Conservation (phyloP, 2,329 filamentous ascomycete species). For the Clarireedia monteithiana region DNA sequence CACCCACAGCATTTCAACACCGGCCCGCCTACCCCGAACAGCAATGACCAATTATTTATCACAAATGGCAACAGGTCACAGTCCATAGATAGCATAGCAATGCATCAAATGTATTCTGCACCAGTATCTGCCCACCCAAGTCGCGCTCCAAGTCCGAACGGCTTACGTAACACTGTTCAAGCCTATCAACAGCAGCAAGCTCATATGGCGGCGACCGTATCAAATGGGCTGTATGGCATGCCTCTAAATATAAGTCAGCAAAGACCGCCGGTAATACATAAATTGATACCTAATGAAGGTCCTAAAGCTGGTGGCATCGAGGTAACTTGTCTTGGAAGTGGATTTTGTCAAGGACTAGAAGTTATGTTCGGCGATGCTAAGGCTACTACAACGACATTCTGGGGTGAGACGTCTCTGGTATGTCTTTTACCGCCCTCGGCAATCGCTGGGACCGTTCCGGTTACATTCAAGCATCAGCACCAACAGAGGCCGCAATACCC, state of each 20-base stretch:
- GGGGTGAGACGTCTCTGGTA: conserved; percentile 55
- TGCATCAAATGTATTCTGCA: conserved; percentile 62
- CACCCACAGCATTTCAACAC: conserved; percentile 41
- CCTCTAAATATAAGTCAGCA: conserved; percentile 42
- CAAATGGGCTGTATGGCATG: conserved; percentile 42
- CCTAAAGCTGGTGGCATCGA: conserved; percentile 79
- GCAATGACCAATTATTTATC: conserved; percentile 52
- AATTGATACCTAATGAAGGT: conserved; percentile 75
- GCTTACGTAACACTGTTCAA: conserved; percentile 39
- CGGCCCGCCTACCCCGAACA: conserved; percentile 59
- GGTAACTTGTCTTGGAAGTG: conserved; percentile 74
- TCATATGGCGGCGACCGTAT: conserved; percentile 41
- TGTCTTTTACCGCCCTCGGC: conserved; percentile 53
- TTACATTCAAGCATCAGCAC: conserved; percentile 48
- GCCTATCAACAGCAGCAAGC: conserved; percentile 34
- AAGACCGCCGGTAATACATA: conserved; percentile 63
- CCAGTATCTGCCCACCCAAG: conserved; percentile 67
- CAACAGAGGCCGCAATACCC: conserved; percentile 36
- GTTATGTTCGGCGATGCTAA: conserved; percentile 74
- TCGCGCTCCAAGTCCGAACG: conserved; percentile 66
- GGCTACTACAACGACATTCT: conserved; percentile 56
- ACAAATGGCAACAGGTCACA: conserved; percentile 49
- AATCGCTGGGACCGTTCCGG: conserved; percentile 49
- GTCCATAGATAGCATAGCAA: conserved; percentile 56
- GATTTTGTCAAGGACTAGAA: conserved; percentile 71